Evolutionary conservation across 805 yeast species (phyloP).

Genomic region (Brettanomyces custersianus): DNA sequence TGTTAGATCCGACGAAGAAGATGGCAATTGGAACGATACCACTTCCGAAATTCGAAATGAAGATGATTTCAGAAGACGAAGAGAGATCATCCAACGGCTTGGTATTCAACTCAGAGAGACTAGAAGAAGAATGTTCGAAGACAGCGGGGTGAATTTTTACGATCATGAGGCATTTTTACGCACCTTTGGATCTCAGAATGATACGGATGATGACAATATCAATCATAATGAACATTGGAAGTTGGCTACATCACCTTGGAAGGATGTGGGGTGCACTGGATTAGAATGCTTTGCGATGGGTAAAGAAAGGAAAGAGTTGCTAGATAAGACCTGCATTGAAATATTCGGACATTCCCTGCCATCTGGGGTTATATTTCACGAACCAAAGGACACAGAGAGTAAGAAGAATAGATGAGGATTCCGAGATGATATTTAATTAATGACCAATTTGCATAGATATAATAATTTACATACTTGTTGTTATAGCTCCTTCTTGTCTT

Average conservation of each 20-base stretch:
- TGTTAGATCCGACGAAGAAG: background rate
- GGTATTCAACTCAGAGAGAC: conserved; percentile 2
- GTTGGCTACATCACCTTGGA: background rate
- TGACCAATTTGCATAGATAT: too few relatives aligned
- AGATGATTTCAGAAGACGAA: background rate
- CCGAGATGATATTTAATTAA: background rate
- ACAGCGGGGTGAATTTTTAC: background rate
- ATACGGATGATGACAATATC: too few relatives aligned
- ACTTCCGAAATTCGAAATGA: too few relatives aligned
- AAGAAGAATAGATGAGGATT: background rate
- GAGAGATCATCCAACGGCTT: conserved; percentile 2
- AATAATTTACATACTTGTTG: too few relatives aligned
- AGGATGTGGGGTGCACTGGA: background rate
- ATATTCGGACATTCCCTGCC: conserved; percentile 1
- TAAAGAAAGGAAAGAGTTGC: background rate
- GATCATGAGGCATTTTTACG: conserved; percentile 2
- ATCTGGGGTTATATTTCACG: conserved; percentile 2
- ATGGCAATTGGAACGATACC: background rate
- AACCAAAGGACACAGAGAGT: background rate
- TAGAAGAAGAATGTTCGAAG: conserved; percentile 1
- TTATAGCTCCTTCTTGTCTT: conserved; percentile 6
- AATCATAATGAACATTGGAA: too few relatives aligned
- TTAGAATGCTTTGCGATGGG: conserved; percentile 1
- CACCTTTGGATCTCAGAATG: background rate
- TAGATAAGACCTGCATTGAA: background rate